Evolutionary conservation across 1,284 basidiomycete genomes (phyloP), one percentile per base, ranked within the genome.

Genomic region (Neonothopanus nambi): DNA sequence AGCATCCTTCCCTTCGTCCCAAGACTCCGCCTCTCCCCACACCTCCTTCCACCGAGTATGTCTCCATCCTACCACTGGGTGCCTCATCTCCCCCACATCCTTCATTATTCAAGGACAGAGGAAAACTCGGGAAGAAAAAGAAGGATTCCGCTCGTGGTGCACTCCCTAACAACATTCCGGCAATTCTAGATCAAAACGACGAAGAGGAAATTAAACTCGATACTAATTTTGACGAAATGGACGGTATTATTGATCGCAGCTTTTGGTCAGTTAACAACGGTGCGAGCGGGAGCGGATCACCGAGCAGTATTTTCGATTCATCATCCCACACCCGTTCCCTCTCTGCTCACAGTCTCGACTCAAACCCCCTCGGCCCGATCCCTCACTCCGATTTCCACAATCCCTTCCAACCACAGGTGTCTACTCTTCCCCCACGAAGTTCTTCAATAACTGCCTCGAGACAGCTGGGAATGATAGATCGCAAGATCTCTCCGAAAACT

Each of bases 401-500:
- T 20, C 52, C 51, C 15, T 53, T 53, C 24, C 44, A 20, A 35
- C 44, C 18, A 41, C 17, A 42, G 12, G 20, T 18, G 17, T 17
- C 12, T 35, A 20, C 39, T 23, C 38, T 9, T 9, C 52, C 52
- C 9, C 52, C 52, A 9, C 52, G 52, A 20, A 20, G 26, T 15
- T 54, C 52, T 17, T 54, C 52, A 17, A 45, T 54, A 26, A 40
- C 40, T 33, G 30, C 30, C 3, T 30, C 43, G 24, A 26, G 24
- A 13, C 7, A 48, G 28, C 39, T 17, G n/a, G 13, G 46, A 33
- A 33, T 47, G 12, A n/a, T 38, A 15, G 48, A 57, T 18, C 41
- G 47, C 5, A 59, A 52, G 21, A 45, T 59, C 26, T 59, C 58
- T 24, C 58, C 58, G 0, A 52, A 48, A 40, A 59, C 58, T 15